Conservation (phyloP, 345 rosid genomes). For the Populus tremula region DNA sequence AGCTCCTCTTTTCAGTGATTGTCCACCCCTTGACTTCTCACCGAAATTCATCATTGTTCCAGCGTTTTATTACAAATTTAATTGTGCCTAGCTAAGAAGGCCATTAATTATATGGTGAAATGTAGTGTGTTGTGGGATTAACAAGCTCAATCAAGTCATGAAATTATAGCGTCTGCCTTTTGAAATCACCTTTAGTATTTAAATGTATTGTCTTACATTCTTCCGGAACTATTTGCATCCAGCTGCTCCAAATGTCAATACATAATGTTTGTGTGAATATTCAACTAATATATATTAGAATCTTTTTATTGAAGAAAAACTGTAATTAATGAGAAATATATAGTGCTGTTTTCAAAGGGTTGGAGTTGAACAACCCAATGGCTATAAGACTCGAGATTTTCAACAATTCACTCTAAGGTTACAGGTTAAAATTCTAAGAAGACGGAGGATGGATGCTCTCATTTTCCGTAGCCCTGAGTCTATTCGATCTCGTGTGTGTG, state of each 20-base stretch:
- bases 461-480: too few relatives aligned
- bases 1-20: constrained; percentile 16
- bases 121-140: constrained; percentile 11
- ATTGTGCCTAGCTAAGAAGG: background rate
- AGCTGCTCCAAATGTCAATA: background rate
- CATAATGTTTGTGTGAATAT: background rate
- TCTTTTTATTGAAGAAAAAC: background rate
- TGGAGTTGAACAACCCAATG: background rate
- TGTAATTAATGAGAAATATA: too few relatives aligned
- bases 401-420: background rate
- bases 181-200: background rate
- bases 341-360: background rate
- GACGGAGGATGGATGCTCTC: background rate
- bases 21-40: constrained; percentile 17
- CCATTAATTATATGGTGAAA: constrained; percentile 15
- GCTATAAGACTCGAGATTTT: background rate
- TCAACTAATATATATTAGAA: background rate
- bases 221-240: background rate
- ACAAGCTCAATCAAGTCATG: constrained; percentile 19
- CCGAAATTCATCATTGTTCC: background rate
- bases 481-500: too few relatives aligned
- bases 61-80: constrained; percentile 4
- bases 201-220: background rate
- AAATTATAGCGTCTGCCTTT: constrained; percentile 15
- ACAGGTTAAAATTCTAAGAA: too few relatives aligned